phyloP scores from a whole-genome alignment of 768 basidiomycete species.

The Rhizopogon vesiculosus region DNA sequence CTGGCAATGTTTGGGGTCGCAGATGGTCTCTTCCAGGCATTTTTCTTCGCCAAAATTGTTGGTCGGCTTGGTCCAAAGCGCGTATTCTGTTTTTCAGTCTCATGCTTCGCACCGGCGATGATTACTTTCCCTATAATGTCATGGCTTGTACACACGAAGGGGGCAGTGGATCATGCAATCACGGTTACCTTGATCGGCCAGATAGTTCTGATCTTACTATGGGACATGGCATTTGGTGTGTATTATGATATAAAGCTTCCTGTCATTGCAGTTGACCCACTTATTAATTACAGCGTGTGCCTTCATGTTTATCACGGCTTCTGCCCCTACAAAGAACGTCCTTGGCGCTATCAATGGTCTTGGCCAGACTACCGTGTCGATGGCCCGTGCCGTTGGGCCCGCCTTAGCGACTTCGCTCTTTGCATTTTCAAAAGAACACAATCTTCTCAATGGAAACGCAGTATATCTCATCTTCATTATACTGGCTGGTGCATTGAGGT shows the following conservation, averaged over 20 bases:
- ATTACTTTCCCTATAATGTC: constrained; percentile 43
- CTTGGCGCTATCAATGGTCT: constrained; percentile 58
- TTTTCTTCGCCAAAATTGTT: constrained; percentile 37
- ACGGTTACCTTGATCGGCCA: constrained; percentile 33
- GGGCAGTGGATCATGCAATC: constrained; percentile 28
- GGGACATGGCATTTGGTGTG: constrained; percentile 42
- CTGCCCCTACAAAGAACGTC: constrained; percentile 46
- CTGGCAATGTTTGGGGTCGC: constrained; percentile 32
- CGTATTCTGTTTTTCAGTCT: constrained; percentile 34
- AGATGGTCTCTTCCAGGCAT: constrained; percentile 34
- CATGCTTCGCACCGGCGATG: constrained; percentile 34
- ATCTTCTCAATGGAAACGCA: constrained; percentile 45
- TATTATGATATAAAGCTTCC: not conserved
- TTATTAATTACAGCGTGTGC: constrained; percentile 36
- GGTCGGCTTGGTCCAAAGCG: constrained; percentile 36
- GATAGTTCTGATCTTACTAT: constrained; percentile 20
- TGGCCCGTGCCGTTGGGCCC: constrained; percentile 47
- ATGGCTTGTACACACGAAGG: constrained; percentile 26
- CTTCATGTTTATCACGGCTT: constrained; percentile 48
- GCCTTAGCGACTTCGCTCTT: constrained; percentile 47
- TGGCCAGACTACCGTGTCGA: constrained; percentile 41
- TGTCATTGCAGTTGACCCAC: not conserved
- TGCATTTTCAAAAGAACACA: constrained; percentile 44
- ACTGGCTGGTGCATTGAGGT: constrained; percentile 23
- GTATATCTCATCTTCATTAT: constrained; percentile 39